phyloP scores from a whole-genome alignment of 2,329 filamentous ascomycete species.

The Daldinia eschscholtzii region DNA sequence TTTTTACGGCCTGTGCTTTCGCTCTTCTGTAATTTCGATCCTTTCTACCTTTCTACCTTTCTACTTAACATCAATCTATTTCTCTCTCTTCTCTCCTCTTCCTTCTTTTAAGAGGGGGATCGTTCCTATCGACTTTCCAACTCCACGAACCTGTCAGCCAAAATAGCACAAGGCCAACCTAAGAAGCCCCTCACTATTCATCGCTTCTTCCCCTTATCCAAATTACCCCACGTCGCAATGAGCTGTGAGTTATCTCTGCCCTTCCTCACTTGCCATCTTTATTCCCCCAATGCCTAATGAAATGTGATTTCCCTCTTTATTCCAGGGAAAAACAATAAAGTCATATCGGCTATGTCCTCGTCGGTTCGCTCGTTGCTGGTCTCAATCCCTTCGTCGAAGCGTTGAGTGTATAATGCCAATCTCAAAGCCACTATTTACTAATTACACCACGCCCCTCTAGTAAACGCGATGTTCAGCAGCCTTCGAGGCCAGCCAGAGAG shows the following conservation, averaged over 20 bases:
- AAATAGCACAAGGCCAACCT: slow-evolving; percentile 14
- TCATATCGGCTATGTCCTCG: slow-evolving; percentile 18
- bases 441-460: slow-evolving; percentile 59
- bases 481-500: slow-evolving; percentile 96
- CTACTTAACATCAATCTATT: background rate
- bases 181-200: slow-evolving; percentile 31
- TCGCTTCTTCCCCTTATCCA: slow-evolving; percentile 24
- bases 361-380: slow-evolving; percentile 19
- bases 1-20: slow-evolving; percentile 10
- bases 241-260: slow-evolving; percentile 55
- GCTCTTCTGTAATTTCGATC: slow-evolving; percentile 1
- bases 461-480: slow-evolving; percentile 92
- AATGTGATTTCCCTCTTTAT: slow-evolving; percentile 20
- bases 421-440: slow-evolving; percentile 22
- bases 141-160: slow-evolving; percentile 17
- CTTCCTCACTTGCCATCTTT: slow-evolving; percentile 40
- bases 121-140: slow-evolving; percentile 12
- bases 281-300: slow-evolving; percentile 13
- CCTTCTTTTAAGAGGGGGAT: slow-evolving; percentile 10
- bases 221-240: slow-evolving; percentile 52
- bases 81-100: background rate
- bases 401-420: slow-evolving; percentile 16
- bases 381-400: slow-evolving; percentile 11
- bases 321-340: slow-evolving; percentile 19
- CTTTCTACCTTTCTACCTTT: background rate